Base-by-base conservation (phyloP, 169 alveolate genomes). In the Babesia sp. region DNA sequence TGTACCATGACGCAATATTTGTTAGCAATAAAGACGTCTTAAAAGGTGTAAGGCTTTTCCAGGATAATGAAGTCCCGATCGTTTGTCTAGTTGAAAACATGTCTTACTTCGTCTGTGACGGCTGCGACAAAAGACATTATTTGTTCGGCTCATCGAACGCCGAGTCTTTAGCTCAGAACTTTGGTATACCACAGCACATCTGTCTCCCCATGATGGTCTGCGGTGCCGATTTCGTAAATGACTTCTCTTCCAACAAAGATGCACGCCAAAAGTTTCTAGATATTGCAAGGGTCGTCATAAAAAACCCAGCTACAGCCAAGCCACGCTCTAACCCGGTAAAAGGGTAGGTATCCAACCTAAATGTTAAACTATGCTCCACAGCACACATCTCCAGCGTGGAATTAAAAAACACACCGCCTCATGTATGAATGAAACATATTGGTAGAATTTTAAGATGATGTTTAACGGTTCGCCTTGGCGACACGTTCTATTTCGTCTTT, bases 401-500 rank as follows among this genome's bases (percentile, higher is more conserved):
- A 46, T 24, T 8, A 29, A 24, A 31, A 64, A 64, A 29, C 59
- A 64, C 39, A 3, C 42, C 1, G 11, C 63, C 31, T 34, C 63
- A 64, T 64, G 74, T 33, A 64, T 26, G 53, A 64, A 46, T 20
- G 61, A 28, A 26, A 46, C 48, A 45, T 44, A 64, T 12, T 64
- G 74, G 74, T 64, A 69, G 48, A 53, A 9, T 8, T 69, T 69
- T 22, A 24, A 18, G 57, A 53, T 20, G n/a, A n/a, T 14, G 57
- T 81, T 96, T 90, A 98, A 73, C 99, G 97, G 95, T 97, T 97
- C 42, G 99, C 98, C 92, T 97, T 97, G 81, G 99, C 99, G 34
- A 96, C 99, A 79, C 99, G 98, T 91, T 98, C 99, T 82, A 97
- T 97, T 89, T 98, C 99, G 80, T 98, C 99, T 94, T 97, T 98